Evolutionary conservation across 2,329 filamentous ascomycete species (phyloP), one percentile per base, ranked within the genome.

Genomic region (Apiospora pterosperma): DNA sequence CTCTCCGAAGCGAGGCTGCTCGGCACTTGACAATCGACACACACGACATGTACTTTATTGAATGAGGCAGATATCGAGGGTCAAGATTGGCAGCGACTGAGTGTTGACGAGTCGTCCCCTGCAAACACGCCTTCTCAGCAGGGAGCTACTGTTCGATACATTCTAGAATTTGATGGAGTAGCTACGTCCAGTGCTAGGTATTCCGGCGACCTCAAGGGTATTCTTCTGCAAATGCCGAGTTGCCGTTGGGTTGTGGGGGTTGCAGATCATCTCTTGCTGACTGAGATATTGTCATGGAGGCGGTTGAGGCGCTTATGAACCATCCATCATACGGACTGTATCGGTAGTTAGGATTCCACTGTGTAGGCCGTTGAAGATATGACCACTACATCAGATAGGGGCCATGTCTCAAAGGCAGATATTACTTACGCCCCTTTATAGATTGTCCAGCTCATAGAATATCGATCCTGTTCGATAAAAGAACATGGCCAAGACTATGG

Each of bases 61-160:
- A 55, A n/a, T 55, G 48, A 55, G 11, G 25, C 48, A 34, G 41
- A 42, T 42, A 55, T n/a, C 14, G 44, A 52, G 44, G 25, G 44
- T 31, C 44, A 25, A 52, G 44, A 52, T 52, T 31, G 44, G 44
- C 25, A 52, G 25, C 25, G 6, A 52, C 44, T 55, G 48, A 19
- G 28, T 55, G 48, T 34, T 55, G 48, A 55, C n/a, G 16, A 34
- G 19, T 34, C 28, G 48, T 55, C 48, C 48, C 48, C 48, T 55
- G 48, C 48, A 55, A 55, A 55, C 48, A 55, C 48, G 48, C 34
- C 48, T 34, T 55, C 48, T 55, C 48, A 55, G 48, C 48, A 34
- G 31, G 48, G 48, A n/a, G 34, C 48, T 55, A 55, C 34, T 55
- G 48, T 34, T 28, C 48, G 48, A 48, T 55, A 34, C 28, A 55